These are phyloP conservation scores for Fragaria ananassa DNA, from an alignment of 306 rosid genomes.

Conservation along the genomic window DNA sequence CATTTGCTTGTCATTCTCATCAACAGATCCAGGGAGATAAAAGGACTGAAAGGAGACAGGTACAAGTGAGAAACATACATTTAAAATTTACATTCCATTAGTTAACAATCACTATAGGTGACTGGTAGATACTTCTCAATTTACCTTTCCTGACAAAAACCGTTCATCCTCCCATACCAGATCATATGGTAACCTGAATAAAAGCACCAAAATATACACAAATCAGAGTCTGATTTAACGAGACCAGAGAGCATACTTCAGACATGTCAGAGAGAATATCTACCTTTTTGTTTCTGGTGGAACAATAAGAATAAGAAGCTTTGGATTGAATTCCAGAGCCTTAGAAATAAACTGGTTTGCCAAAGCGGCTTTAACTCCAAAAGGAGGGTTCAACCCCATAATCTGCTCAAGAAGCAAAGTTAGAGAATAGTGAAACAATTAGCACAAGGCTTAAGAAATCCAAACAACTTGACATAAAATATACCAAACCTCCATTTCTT, in stretches of 20 bases:
- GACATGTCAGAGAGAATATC: neutral
- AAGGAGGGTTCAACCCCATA: constrained; percentile 96
- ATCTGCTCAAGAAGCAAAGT: constrained; percentile 48
- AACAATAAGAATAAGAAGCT: constrained; percentile 77
- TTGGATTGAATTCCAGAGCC: constrained; percentile 80
- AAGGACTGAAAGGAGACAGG: constrained; percentile 57
- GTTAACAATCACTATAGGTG: neutral
- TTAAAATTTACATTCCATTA: constrained; percentile 5
- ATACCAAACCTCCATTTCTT: constrained; percentile 25
- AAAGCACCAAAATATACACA: constrained; percentile 20
- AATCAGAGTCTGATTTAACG: neutral
- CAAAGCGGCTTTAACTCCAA: constrained; percentile 66
- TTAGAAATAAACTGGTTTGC: constrained; percentile 78
- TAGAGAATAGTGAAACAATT: neutral
- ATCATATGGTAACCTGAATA: constrained; percentile 66
- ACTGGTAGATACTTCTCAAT: neutral
- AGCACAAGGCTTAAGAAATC: constrained; percentile 8
- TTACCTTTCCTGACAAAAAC: constrained; percentile 74
- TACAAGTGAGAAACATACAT: constrained; percentile 11
- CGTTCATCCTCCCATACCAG: constrained; percentile 77
- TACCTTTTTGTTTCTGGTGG: constrained; percentile 80
- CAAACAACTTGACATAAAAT: constrained; percentile 12
- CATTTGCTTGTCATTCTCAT: constrained; percentile 55
- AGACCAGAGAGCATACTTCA: neutral
- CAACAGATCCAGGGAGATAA: constrained; percentile 85